phyloP scores from a whole-genome alignment of 2,329 filamentous ascomycete species.

The Aspergillus fumigatiaffinis region DNA sequence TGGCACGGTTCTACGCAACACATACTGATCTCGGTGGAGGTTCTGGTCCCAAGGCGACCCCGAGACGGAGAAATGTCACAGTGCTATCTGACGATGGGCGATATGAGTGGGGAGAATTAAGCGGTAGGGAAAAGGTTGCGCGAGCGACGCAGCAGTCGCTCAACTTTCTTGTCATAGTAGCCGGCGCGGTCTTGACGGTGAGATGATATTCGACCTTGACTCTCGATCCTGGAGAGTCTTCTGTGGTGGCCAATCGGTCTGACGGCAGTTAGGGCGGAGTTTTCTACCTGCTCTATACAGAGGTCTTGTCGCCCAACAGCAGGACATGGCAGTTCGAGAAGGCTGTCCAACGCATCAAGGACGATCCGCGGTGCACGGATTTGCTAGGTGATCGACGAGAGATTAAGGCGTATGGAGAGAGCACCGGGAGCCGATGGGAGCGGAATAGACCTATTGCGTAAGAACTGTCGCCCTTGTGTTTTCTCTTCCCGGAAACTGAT shows the following conservation, averaged over 20 bases:
- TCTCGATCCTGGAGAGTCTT: background rate
- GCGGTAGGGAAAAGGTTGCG: slow-evolving; percentile 70
- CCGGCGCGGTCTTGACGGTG: slow-evolving; percentile 74
- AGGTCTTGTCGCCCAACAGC: slow-evolving; percentile 80
- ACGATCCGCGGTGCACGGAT: slow-evolving; percentile 65
- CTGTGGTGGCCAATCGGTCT: background rate
- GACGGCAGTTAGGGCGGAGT: slow-evolving; percentile 61
- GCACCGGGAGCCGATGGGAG: slow-evolving; percentile 77
- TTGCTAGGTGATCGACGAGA: slow-evolving; percentile 71
- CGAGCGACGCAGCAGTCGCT: slow-evolving; percentile 86
- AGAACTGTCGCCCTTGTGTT: slow-evolving; percentile 9
- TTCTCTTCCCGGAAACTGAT: background rate
- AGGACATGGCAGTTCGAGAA: slow-evolving; percentile 86
- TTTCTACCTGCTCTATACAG: slow-evolving; percentile 70
- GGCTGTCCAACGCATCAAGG: slow-evolving; percentile 73
- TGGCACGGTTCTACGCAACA: slow-evolving; percentile 55
- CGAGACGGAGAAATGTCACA: slow-evolving; percentile 62
- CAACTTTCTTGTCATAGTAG: slow-evolving; percentile 74
- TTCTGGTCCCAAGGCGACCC: slow-evolving; percentile 41
- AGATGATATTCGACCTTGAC: slow-evolving; percentile 16
- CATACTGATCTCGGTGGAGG: slow-evolving; percentile 45
- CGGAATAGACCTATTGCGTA: slow-evolving; percentile 55
- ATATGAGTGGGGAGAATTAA: slow-evolving; percentile 76
- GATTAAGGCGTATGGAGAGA: slow-evolving; percentile 77
- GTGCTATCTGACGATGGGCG: slow-evolving; percentile 81